Conservation (phyloP, 257 asterid species). For the Solanum ossicruentum region DNA sequence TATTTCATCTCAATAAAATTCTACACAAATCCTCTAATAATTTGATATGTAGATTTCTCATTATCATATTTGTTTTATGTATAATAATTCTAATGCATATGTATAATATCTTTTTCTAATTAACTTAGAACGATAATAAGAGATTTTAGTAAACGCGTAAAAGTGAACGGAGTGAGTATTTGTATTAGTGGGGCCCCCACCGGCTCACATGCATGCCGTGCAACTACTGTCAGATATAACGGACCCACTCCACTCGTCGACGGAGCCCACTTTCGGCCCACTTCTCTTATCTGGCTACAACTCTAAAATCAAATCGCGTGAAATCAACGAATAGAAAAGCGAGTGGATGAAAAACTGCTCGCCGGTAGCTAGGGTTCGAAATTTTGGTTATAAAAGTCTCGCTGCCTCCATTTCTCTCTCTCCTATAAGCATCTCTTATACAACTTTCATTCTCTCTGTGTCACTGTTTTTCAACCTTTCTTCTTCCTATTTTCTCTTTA, state of each 20-base stretch:
- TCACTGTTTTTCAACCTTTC: neutral
- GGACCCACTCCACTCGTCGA: constrained; percentile 4
- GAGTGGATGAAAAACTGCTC: neutral
- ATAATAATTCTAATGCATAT: too few species aligned
- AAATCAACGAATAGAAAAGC: rapidly evolving
- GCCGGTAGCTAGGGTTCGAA: neutral
- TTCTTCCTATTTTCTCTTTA: neutral
- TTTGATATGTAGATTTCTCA: too few species aligned
- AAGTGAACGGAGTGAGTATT: rapidly evolving
- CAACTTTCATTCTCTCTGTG: neutral
- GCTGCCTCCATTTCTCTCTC: neutral
- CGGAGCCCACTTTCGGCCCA: neutral
- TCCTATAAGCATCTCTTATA: neutral
- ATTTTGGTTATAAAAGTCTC: neutral
- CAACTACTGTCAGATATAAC: constrained; percentile 8
- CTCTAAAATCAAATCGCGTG: neutral
- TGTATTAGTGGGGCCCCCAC: neutral
- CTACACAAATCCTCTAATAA: too few species aligned
- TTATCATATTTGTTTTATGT: too few species aligned
- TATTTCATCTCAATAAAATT: too few species aligned
- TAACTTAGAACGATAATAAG: too few species aligned
- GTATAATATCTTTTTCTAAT: too few species aligned
- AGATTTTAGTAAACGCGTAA: neutral
- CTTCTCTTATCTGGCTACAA: constrained; percentile 19
- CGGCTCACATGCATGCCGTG: constrained; percentile 20